These are phyloP conservation scores for Phytophthora hibernalis DNA, from an alignment of 352 stramenopile species.

Conservation along the genomic window DNA sequence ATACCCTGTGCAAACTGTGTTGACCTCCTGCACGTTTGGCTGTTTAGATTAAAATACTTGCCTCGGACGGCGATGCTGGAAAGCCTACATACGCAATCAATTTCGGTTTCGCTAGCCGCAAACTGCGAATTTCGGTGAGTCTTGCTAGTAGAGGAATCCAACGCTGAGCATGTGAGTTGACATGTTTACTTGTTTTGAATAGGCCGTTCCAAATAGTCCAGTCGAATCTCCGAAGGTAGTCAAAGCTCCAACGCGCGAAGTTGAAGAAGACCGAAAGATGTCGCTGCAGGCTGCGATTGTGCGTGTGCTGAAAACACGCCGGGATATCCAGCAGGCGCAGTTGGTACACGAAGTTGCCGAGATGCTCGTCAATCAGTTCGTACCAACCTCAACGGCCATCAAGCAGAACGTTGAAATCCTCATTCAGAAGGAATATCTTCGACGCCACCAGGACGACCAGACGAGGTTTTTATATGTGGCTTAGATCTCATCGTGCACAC, in stretches of 20 bases:
- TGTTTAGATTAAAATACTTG: constrained; percentile 53
- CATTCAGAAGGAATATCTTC: constrained; percentile 86
- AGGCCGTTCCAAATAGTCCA: constrained; percentile 65
- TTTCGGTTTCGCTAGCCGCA: constrained; percentile 53
- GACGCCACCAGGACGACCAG: constrained; percentile 67
- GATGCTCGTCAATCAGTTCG: constrained; percentile 83
- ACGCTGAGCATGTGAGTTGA: not conserved
- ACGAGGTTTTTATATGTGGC: constrained; percentile 77
- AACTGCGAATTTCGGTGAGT: constrained; percentile 59
- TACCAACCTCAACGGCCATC: constrained; percentile 59
- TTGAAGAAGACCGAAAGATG: constrained; percentile 91
- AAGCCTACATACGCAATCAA: constrained; percentile 53
- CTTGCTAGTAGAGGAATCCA: not conserved
- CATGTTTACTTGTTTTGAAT: constrained; percentile 9
- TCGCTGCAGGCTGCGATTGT: constrained; percentile 85
- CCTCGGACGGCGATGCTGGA: constrained; percentile 25
- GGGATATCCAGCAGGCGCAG: constrained; percentile 73
- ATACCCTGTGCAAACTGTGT: not conserved
- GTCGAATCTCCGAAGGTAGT: constrained; percentile 72
- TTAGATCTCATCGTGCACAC: constrained; percentile 29
- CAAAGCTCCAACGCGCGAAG: constrained; percentile 64
- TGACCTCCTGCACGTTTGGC: not conserved
- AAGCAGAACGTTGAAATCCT: constrained; percentile 88
- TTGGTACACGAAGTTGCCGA: constrained; percentile 70
- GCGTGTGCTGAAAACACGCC: constrained; percentile 82